These are phyloP conservation scores for Nitzschia putrida DNA, from an alignment of 108 stramenopile genomes.

Conservation along the genomic window DNA sequence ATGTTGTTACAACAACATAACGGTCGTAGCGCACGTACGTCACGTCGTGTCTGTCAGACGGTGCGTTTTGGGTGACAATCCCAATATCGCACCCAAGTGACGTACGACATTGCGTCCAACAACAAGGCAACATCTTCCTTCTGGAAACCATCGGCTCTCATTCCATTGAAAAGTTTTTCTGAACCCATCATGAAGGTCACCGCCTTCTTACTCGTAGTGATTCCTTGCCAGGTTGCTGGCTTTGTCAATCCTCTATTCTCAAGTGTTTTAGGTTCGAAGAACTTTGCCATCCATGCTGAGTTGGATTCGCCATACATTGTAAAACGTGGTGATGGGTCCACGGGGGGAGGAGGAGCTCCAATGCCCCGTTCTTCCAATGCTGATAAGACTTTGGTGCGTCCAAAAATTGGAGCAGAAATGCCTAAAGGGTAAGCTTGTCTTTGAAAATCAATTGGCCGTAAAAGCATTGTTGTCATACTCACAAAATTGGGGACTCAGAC, in stretches of 20 bases:
- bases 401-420: constrained; percentile 86
- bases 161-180: too few species aligned
- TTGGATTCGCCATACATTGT: constrained; percentile 48
- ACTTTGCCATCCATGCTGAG: constrained; percentile 15
- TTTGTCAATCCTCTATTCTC: too few species aligned
- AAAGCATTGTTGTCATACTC: not conserved
- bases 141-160: too few species aligned
- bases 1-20: too few species aligned
- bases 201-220: not conserved
- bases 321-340: constrained; percentile 75
- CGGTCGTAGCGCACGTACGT: too few species aligned
- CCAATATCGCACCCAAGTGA: too few species aligned
- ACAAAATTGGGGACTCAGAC: constrained; percentile 16
- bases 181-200: not conserved
- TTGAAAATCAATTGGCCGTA: not conserved
- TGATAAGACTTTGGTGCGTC: constrained; percentile 46
- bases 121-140: too few species aligned
- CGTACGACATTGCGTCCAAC: too few species aligned
- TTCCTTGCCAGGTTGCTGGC: not conserved
- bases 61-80: too few species aligned
- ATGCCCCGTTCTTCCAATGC: constrained; percentile 52
- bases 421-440: constrained; percentile 54
- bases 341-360: constrained; percentile 82
- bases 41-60: too few species aligned
- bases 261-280: not conserved